These are phyloP conservation scores for Annulohypoxylon bovei DNA, from an alignment of 495 filamentous ascomycete species.

Conservation along the genomic window DNA sequence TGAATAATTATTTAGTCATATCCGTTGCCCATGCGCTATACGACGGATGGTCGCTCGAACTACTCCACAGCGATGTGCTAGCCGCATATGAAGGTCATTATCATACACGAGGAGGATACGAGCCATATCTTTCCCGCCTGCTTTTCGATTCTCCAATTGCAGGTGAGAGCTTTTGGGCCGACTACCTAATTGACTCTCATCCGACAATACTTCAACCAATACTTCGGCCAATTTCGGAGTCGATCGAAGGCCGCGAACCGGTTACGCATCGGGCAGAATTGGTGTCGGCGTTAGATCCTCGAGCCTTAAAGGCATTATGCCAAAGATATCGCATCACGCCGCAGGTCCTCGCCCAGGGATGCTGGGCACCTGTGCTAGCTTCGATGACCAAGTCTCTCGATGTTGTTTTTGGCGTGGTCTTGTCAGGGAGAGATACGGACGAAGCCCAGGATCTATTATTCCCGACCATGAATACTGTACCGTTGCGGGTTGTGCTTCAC, in stretches of 20 bases:
- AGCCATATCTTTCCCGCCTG: constrained; percentile 58
- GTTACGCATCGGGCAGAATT: constrained; percentile 58
- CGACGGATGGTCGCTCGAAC: constrained; percentile 76
- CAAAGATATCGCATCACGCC: constrained; percentile 66
- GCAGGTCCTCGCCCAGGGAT: constrained; percentile 72
- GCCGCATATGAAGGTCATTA: constrained; percentile 62
- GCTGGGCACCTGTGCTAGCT: constrained; percentile 71
- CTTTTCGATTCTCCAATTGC: constrained; percentile 49
- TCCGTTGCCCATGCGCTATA: constrained; percentile 84
- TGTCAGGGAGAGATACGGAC: constrained; percentile 73
- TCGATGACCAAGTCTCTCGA: constrained; percentile 65
- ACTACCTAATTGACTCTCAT: constrained; percentile 61
- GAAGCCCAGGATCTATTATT: constrained; percentile 69
- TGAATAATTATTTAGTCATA: constrained; percentile 63
- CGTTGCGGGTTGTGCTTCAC: constrained; percentile 70
- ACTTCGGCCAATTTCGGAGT: constrained; percentile 35
- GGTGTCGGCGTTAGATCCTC: constrained; percentile 49
- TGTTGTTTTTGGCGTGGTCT: constrained; percentile 74
- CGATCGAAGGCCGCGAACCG: neutral
- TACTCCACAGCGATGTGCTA: constrained; percentile 73
- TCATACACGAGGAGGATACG: constrained; percentile 54
- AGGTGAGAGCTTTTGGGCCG: constrained; percentile 67
- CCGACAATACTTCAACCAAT: constrained; percentile 52
- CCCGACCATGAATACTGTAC: constrained; percentile 82
- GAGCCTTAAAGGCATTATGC: constrained; percentile 61